Base-by-base conservation (phyloP, 345 rosid genomes). In the Gossypium herbaceum region DNA sequence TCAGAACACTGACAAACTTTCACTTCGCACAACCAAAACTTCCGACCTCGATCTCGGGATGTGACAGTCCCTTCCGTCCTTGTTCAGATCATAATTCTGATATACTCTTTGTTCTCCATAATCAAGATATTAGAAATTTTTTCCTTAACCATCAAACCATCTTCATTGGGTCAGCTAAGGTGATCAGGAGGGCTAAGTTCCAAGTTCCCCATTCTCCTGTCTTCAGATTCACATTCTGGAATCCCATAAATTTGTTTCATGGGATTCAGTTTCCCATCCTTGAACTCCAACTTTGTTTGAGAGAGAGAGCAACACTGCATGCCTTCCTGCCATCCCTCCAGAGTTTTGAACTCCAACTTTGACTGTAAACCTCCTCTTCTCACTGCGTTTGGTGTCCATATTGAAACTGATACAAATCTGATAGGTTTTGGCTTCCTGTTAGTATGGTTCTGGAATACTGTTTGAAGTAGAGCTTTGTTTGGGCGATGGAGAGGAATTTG, bases 81-180 rank as follows among this genome's bases (percentile, higher is more conserved):
- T 55, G 5, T n/a, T 73, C 24, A 51, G 19, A 48, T 34, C 29
- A 50, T 1, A 41, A 60, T 29, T 22, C 4, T 47, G 43, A 60
- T 60, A 10, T 80, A 81, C 51, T 85, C 81, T 75, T 82, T 76
- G 47, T 84, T 83, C 44, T 88, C 89, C 16, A 85, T 81, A 47
- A 75, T 71, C 85, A 86, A 79, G 87, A 84, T 76, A 58, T 80
- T 85, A 68, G 80, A 73, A 24, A 90, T 88, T 80, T 84, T 87
- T 82, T 89, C 93, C 39, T 90, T 76, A 52, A 88, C 86, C 92
- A 86, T 88, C 12, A 70, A 27, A 68, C 97, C 97, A 47, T 78
- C 71, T 55, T 92, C 89, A 76, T 85, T 73, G 2, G 85, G 86
- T 71, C 75, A 80, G 79, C 86, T 77, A 27, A 85, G 82, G 70